These are phyloP conservation scores for Alternaria tenuissima DNA, from an alignment of 2,329 filamentous ascomycete species.

Conservation along the genomic window DNA sequence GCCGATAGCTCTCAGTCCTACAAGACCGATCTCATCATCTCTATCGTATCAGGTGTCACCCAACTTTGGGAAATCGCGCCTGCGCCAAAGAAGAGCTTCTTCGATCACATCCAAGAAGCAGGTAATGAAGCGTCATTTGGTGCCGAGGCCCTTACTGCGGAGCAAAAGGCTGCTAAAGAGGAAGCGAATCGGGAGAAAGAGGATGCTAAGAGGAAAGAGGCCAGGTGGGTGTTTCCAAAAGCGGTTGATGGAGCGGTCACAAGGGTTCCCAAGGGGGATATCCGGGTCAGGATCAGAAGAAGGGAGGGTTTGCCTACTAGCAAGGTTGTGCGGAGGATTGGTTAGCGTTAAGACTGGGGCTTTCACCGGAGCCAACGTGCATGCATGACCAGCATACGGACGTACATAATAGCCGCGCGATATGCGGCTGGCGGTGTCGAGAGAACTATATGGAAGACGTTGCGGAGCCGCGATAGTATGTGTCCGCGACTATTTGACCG, in stretches of 20 bases:
- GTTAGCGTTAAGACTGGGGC: conserved; percentile 11
- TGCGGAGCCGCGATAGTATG: conserved; percentile 5
- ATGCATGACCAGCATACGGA: neutral
- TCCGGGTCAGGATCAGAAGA: conserved; percentile 63
- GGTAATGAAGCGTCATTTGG: conserved; percentile 41
- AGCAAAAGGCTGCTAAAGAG: conserved; percentile 19
- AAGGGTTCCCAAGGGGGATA: conserved; percentile 60
- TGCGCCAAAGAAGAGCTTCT: conserved; percentile 44
- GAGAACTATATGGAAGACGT: conserved; percentile 2
- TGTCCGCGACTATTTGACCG: neutral
- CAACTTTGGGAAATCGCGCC: conserved; percentile 48
- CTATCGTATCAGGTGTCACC: conserved; percentile 43
- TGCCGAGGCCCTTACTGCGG: conserved; percentile 30
- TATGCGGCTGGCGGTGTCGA: neutral
- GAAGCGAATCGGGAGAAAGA: conserved; percentile 18
- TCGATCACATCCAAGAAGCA: conserved; percentile 45
- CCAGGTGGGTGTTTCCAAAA: conserved; percentile 61
- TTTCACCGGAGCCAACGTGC: conserved; percentile 7
- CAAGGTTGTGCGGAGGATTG: conserved; percentile 22
- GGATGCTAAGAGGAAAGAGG: conserved; percentile 18
- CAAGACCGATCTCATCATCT: conserved; percentile 35
- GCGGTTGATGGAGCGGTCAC: conserved; percentile 58
- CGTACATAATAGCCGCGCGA: conserved; percentile 1
- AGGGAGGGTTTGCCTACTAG: conserved; percentile 33
- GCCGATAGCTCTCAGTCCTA: conserved; percentile 26